Evolutionary conservation across 768 basidiomycete species (phyloP), one percentile per base, ranked within the genome.

Genomic region (Mycena leptocephala): DNA sequence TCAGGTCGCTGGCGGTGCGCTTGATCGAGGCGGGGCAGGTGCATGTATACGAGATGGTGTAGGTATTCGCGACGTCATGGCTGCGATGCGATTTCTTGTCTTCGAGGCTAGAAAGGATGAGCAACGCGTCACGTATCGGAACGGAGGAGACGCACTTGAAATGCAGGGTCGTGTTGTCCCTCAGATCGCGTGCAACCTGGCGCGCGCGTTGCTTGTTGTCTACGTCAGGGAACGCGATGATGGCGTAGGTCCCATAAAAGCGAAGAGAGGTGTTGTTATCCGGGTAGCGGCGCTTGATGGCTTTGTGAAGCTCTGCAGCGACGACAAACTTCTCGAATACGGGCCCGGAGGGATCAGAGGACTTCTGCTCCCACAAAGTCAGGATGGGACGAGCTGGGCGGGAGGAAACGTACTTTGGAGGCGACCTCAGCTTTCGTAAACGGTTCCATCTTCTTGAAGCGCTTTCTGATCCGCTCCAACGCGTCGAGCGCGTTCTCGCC

Each of bases 201-300:
- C 69, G 72, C 35, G 73, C 55, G 37, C 72, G 72, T 3, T 20
- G 41, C 30, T 74, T 75, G 64, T 79, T 76, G 72, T 79, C 68
- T n/a, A 72, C 11, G 2, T 46, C 56, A 9, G 75, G 78, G 7
- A 55, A 2, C 43, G 78, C 72, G 72, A 79, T 72, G 59, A 79
- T 76, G 30, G 74, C 63, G 65, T 79, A 76, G 0, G 78, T 79
- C 16, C 68, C 78, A 33, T 72, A 32, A 58, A 76, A 79, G 30
- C 62, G 67, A 24, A 76, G 30, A 5, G 70, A 55, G 30, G 37
- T 32, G 67, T 5, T 41, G 32, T 28, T 55, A 33, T 65, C 46
- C 14, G 53, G 32, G 43, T 72, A 71, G 26, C 48, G 74, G 18
- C 63, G 65, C 37, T 61, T 69, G 13, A 76, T 53, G 24, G 72